Evolutionary conservation across 192 early-diverging fungal species (phyloP).

Genomic region (Backusella westeae): DNA sequence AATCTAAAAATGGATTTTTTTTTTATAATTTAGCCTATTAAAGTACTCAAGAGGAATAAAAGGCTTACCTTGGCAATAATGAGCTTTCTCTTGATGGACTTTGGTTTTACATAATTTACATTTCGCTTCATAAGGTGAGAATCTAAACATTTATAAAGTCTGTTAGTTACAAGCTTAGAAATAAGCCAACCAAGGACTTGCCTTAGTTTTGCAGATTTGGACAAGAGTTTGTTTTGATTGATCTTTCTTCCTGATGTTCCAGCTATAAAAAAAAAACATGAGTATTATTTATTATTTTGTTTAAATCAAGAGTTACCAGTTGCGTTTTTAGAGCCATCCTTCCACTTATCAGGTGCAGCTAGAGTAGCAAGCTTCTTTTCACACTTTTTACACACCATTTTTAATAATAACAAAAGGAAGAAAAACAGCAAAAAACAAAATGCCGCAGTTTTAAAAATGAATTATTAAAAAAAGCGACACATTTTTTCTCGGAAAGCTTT

Average conservation of each 20-base stretch:
- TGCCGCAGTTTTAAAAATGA: not conserved
- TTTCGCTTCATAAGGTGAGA: constrained; percentile 56
- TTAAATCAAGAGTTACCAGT: constrained; percentile 31
- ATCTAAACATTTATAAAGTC: constrained; percentile 26
- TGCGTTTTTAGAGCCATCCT: constrained; percentile 58
- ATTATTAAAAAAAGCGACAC: not conserved
- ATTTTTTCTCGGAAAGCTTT: not conserved
- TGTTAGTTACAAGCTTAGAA: not conserved
- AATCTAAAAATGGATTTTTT: constrained; percentile 29
- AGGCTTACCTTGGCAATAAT: constrained; percentile 61
- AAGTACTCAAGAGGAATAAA: no score
- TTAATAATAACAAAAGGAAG: not conserved
- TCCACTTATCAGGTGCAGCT: constrained; percentile 63
- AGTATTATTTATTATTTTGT: not conserved
- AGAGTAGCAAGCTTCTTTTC: constrained; percentile 63
- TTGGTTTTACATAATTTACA: constrained; percentile 59
- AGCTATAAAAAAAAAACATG: not conserved
- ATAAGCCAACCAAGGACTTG: constrained; percentile 14
- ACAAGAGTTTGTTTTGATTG: constrained; percentile 59
- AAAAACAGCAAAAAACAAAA: not conserved
- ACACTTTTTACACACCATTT: constrained; percentile 55
- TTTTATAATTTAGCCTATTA: not conserved
- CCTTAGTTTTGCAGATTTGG: constrained; percentile 51
- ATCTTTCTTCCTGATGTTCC: constrained; percentile 46
- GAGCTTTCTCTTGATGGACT: constrained; percentile 57